phyloP scores from a whole-genome alignment of 192 early-diverging fungal species.

The Gaertneriomyces sp. region DNA sequence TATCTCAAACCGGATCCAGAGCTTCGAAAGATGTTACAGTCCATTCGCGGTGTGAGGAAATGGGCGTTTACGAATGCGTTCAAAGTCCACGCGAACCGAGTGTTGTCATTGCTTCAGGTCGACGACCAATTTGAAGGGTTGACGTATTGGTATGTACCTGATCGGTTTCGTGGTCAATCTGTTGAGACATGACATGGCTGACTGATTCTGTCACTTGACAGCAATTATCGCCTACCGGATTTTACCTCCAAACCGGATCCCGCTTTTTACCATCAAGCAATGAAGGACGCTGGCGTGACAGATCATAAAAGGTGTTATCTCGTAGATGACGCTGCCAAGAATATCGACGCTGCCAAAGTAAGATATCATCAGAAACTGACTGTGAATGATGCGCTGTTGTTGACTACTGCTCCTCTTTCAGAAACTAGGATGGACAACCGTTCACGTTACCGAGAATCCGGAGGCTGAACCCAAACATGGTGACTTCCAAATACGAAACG shows the following conservation, averaged over 20 bases:
- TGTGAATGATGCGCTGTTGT: neutral
- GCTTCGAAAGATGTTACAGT: slow-evolving; percentile 60
- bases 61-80: slow-evolving; percentile 84
- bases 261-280: slow-evolving; percentile 52
- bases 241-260: slow-evolving; percentile 72
- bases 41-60: slow-evolving; percentile 44
- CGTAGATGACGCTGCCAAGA: slow-evolving; percentile 69
- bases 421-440: slow-evolving; percentile 46
- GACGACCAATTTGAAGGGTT: slow-evolving; percentile 72
- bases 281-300: slow-evolving; percentile 61
- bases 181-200: too few relatives aligned
- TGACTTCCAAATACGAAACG: slow-evolving; percentile 53
- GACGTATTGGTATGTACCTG: slow-evolving; percentile 50
- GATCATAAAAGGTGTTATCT: slow-evolving; percentile 63
- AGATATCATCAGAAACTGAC: neutral
- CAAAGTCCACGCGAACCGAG: slow-evolving; percentile 62
- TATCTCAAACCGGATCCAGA: slow-evolving; percentile 57
- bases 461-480: slow-evolving; percentile 38
- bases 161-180: too few relatives aligned
- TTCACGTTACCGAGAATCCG: slow-evolving; percentile 36
- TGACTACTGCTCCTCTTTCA: neutral
- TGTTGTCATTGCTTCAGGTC: slow-evolving; percentile 58
- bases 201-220: neutral
- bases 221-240: slow-evolving; percentile 63
- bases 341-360: slow-evolving; percentile 58